Conservation (phyloP, 1,284 basidiomycete genomes). For the Ceratobasidium sp. region DNA sequence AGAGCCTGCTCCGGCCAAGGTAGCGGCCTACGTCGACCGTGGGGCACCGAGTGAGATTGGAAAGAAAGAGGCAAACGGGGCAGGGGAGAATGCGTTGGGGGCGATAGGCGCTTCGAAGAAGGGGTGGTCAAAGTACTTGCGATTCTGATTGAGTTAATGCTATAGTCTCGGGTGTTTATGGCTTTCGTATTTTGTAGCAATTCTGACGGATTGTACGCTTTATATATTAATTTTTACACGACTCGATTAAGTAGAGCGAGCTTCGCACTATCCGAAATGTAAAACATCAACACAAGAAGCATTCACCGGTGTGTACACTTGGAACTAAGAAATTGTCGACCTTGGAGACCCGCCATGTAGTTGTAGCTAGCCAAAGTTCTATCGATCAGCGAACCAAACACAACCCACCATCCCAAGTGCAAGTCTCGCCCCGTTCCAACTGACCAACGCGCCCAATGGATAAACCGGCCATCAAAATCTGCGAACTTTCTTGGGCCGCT, state of each 20-base stretch:
- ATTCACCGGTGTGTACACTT: too few relatives aligned
- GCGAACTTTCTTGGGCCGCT: slow-evolving; percentile 28
- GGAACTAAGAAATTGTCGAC: too few relatives aligned
- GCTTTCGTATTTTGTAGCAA: slow-evolving; percentile 5
- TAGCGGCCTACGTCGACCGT: slow-evolving; percentile 23
- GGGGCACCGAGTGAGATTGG: slow-evolving; percentile 27
- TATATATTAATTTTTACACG: background rate
- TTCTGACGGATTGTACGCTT: background rate
- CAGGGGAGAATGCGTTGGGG: slow-evolving; percentile 17
- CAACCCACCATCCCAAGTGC: background rate
- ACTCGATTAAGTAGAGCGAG: background rate
- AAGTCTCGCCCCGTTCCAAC: background rate
- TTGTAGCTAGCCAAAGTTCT: background rate
- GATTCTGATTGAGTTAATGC: slow-evolving; percentile 1
- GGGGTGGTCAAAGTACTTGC: slow-evolving; percentile 14
- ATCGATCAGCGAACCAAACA: background rate
- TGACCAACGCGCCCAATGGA: background rate
- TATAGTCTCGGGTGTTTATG: background rate
- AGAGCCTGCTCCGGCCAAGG: slow-evolving; percentile 19
- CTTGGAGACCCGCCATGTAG: background rate
- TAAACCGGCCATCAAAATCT: background rate
- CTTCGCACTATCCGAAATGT: background rate
- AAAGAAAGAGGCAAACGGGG: slow-evolving; percentile 18
- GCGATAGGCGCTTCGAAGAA: background rate
- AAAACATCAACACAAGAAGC: too few relatives aligned